phyloP scores from a whole-genome alignment of 2,329 filamentous ascomycete species.

The Metarhizium rileyi region DNA sequence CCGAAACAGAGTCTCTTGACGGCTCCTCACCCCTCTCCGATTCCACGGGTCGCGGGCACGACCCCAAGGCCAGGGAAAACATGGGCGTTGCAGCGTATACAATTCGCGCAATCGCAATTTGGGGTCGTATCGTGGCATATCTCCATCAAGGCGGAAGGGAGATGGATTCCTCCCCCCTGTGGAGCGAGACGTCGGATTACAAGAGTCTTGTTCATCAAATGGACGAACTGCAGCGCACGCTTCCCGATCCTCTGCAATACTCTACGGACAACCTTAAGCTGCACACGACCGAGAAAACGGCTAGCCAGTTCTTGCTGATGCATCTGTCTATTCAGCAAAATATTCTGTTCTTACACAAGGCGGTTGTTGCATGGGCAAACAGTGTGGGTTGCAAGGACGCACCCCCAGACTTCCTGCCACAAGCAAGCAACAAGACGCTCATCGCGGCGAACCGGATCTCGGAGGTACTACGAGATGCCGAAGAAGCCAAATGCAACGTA shows the following conservation, averaged over 20 bases:
- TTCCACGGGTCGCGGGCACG: constrained; percentile 51
- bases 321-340: constrained; percentile 88
- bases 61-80: constrained; percentile 62
- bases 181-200: constrained; percentile 73
- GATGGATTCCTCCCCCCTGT: constrained; percentile 66
- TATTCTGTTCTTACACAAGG: constrained; percentile 80
- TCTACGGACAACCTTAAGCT: constrained; percentile 72
- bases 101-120: constrained; percentile 74
- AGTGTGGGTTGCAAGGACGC: constrained; percentile 58
- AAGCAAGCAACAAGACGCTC: constrained; percentile 66
- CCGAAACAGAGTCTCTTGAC: constrained; percentile 72
- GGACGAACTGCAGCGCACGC: constrained; percentile 55
- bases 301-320: constrained; percentile 85
- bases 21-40: constrained; percentile 58
- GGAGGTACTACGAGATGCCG: constrained; percentile 68
- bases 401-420: constrained; percentile 67
- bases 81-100: constrained; percentile 94
- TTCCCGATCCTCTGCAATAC: constrained; percentile 67
- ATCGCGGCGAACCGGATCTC: constrained; percentile 83
- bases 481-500: constrained; percentile 57
- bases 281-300: constrained; percentile 75
- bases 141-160: constrained; percentile 84
- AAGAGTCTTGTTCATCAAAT: constrained; percentile 59
- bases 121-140: constrained; percentile 84
- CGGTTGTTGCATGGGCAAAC: constrained; percentile 64